These are phyloP conservation scores for Eucalyptus virginea DNA, from an alignment of 345 rosid genomes.

Conservation along the genomic window DNA sequence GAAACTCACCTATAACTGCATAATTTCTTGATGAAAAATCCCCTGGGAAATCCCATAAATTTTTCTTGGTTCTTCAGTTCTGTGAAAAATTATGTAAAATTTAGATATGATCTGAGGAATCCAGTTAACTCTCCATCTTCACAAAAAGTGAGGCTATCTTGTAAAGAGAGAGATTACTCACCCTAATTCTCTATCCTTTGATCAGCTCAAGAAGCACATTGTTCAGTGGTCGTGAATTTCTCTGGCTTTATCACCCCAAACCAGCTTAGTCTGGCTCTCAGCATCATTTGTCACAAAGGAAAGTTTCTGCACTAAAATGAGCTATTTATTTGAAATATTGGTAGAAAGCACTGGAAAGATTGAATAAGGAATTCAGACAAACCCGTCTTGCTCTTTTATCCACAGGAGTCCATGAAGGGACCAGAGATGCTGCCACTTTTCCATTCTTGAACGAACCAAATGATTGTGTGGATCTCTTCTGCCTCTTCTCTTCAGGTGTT, in stretches of 20 bases:
- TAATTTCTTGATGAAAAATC: background rate
- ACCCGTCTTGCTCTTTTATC: slow-evolving; percentile 79
- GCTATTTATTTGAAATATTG: background rate
- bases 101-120: background rate
- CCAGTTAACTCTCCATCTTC: background rate
- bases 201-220: background rate
- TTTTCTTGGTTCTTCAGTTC: background rate
- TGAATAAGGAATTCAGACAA: background rate
- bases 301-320: slow-evolving; percentile 38
- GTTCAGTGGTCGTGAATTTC: background rate
- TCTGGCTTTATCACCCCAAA: slow-evolving; percentile 49
- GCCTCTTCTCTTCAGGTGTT: slow-evolving; percentile 41
- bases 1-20: background rate
- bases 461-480: slow-evolving; percentile 27
- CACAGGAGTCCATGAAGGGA: slow-evolving; percentile 42
- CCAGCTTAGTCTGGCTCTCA: slow-evolving; percentile 68
- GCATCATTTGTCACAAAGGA: slow-evolving; percentile 35
- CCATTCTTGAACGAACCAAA: slow-evolving; percentile 17
- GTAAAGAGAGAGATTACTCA: background rate
- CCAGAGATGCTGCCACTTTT: slow-evolving; percentile 21
- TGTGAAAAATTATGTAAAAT: background rate
- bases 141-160: background rate
- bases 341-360: background rate
- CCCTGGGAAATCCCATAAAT: background rate
- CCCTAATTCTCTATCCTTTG: background rate